Evolutionary conservation across 331 rosid species (phyloP), one percentile per base, ranked within the genome.

Genomic region (Quercus lobata): DNA sequence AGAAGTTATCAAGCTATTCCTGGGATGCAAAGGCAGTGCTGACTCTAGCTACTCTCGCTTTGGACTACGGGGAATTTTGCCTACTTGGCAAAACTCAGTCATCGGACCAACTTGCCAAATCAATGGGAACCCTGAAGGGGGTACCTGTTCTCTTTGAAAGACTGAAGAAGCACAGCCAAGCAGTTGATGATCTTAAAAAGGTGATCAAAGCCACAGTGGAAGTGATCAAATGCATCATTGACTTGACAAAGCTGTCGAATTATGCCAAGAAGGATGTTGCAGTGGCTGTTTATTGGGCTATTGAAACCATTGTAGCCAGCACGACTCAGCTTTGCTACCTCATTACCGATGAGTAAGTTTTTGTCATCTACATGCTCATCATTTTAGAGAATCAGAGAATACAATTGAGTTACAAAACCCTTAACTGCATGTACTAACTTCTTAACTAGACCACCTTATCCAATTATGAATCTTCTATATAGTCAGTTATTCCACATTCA

Each of bases 1-100:
- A 84, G 80, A 87, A 87, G 71, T 83, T 90, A 5, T 80, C 88
- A 2, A 21, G 55, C 16, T 86, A 84, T 49, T 77, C 85, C 0
- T 82, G 90, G 91, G 90, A 88, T 5, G 84, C 86, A 71, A 90
- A 90, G 71, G 93, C 88, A 1, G 86, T 90, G 70, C 73, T 88
- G 6, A 78, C 90, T 24, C 68, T 91, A 1, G 88, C 90, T 1
- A 89, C 95, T 16, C 87, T 87, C 58, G 78, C 82, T 32, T 65
- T 82, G 72, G 82, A 82, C 3, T 82, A 72, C 49, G 82, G 86
- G 6, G 86, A 82, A 21, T 77, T 56, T 57, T 82, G 72, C 76
- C 82, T 78, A 21, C 75, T 82, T 46, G 79, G 79, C 11, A 22
- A 30, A 2, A 29, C 41, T 41, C 79, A 78, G 17, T 78, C 73